Conservation (phyloP, 805 yeast species). For the Millerozyma miso region DNA sequence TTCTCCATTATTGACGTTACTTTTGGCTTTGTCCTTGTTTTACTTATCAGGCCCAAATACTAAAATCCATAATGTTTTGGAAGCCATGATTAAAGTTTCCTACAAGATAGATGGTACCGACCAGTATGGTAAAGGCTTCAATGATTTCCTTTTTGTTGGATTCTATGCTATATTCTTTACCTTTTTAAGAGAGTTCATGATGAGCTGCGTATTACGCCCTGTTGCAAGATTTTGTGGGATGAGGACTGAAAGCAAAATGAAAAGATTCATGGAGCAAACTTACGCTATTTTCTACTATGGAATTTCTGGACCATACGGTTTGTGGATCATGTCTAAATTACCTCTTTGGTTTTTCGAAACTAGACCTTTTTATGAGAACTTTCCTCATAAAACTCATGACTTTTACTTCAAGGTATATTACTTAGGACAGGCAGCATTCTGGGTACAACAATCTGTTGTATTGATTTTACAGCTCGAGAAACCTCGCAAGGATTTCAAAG, state of each 20-base stretch:
- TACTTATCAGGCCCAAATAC: slow-evolving; percentile 56
- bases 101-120: slow-evolving; percentile 59
- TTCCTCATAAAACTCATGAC: slow-evolving; percentile 79
- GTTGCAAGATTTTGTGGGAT: slow-evolving; percentile 55
- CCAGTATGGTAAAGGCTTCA: slow-evolving; percentile 81
- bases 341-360: slow-evolving; percentile 92
- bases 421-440: slow-evolving; percentile 89
- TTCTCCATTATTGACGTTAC: slow-evolving; percentile 51
- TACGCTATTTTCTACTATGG: slow-evolving; percentile 82
- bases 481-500: slow-evolving; percentile 91
- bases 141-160: slow-evolving; percentile 75
- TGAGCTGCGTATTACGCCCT: slow-evolving; percentile 80
- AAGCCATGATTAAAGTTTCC: slow-evolving; percentile 60
- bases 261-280: slow-evolving; percentile 90
- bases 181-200: slow-evolving; percentile 82
- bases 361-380: slow-evolving; percentile 67
- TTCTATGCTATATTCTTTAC: slow-evolving; percentile 86
- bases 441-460: slow-evolving; percentile 94
- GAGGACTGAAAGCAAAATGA: slow-evolving; percentile 50
- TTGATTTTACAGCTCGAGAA: slow-evolving; percentile 81
- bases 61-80: slow-evolving; percentile 51
- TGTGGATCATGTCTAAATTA: slow-evolving; percentile 75
- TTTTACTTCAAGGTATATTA: slow-evolving; percentile 74
- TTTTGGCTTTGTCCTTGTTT: slow-evolving; percentile 39
- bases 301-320: slow-evolving; percentile 76